phyloP scores from a whole-genome alignment of 2,329 filamentous ascomycete species.

The Claviceps lovelessii region DNA sequence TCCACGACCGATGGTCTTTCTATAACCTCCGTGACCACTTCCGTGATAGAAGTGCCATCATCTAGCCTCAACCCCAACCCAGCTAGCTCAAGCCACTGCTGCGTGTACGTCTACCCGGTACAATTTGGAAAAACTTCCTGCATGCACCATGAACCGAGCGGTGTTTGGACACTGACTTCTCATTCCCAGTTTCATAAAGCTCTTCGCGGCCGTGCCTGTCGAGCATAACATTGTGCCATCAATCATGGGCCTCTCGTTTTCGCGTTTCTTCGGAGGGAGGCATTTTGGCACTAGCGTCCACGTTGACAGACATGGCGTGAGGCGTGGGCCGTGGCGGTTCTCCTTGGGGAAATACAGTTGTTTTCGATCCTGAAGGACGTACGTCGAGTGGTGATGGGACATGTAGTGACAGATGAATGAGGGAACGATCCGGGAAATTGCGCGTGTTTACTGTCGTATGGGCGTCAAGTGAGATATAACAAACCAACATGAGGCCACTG shows the following conservation, averaged over 20 bases:
- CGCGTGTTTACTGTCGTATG: too few relatives aligned
- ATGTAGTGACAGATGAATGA: background rate
- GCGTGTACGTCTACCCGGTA: background rate
- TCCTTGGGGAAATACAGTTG: constrained; percentile 36
- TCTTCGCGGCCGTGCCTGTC: background rate
- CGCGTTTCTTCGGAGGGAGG: constrained; percentile 30
- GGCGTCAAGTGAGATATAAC: background rate
- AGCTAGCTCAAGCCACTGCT: background rate
- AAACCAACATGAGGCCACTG: background rate
- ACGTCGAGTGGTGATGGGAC: background rate
- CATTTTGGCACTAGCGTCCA: constrained; percentile 36
- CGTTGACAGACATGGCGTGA: constrained; percentile 31
- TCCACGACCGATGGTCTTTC: background rate
- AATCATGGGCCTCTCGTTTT: constrained; percentile 33
- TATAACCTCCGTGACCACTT: background rate
- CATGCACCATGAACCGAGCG: background rate
- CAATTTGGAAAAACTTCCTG: background rate
- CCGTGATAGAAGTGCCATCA: background rate
- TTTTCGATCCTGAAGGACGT: constrained; percentile 19
- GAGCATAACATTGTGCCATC: background rate
- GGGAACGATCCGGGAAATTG: background rate
- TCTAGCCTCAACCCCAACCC: background rate
- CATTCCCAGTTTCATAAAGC: background rate
- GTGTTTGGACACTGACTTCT: background rate
- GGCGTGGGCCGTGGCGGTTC: constrained; percentile 36